A percentile compares a stretch with the other conserved stretches of the same genome.
phyloP scores from a whole-genome alignment of 139 green algal species.

The Chlamydomonas schloesseri region DNA sequence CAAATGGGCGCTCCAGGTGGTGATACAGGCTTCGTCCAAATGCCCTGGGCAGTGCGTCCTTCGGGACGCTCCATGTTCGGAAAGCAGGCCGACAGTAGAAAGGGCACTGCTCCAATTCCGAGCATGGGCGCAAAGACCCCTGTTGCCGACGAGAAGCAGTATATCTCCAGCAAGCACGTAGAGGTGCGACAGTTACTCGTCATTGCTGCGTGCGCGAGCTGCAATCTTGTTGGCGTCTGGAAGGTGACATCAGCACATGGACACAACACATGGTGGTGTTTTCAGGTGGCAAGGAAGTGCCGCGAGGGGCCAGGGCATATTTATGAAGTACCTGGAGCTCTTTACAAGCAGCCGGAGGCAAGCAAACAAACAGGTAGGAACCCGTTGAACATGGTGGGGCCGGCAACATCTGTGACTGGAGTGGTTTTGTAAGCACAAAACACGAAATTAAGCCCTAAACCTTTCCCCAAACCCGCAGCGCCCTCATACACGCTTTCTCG shows the following conservation, averaged over 20 bases:
- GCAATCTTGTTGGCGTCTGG: no score
- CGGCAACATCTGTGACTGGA: no score
- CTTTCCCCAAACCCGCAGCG: no score
- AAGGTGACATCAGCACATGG: background rate
- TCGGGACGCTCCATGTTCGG: constrained; percentile 21
- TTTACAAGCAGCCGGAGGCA: constrained; percentile 28
- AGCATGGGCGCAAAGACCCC: background rate
- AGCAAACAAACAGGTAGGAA: constrained; percentile 5
- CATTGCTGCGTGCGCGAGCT: no score
- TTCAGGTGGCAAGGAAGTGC: constrained; percentile 39
- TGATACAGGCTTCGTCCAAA: no score
- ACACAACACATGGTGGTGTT: no score
- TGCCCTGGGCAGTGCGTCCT: background rate
- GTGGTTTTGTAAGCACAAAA: no score
- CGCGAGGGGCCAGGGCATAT: constrained; percentile 27
- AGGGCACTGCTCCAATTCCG: background rate
- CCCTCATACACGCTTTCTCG: no score
- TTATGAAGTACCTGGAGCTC: constrained; percentile 26
- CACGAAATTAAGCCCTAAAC: no score
- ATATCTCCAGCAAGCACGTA: background rate
- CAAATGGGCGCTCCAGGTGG: no score
- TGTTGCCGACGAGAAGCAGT: constrained; percentile 3
- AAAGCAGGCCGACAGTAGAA: constrained; percentile 7
- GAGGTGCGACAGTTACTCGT: no score
- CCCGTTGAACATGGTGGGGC: no score